A percentile compares a stretch with the other conserved stretches of the same genome.
These are phyloP conservation scores for Vigna nakashimae DNA, from an alignment of 306 rosid species.

Conservation along the genomic window DNA sequence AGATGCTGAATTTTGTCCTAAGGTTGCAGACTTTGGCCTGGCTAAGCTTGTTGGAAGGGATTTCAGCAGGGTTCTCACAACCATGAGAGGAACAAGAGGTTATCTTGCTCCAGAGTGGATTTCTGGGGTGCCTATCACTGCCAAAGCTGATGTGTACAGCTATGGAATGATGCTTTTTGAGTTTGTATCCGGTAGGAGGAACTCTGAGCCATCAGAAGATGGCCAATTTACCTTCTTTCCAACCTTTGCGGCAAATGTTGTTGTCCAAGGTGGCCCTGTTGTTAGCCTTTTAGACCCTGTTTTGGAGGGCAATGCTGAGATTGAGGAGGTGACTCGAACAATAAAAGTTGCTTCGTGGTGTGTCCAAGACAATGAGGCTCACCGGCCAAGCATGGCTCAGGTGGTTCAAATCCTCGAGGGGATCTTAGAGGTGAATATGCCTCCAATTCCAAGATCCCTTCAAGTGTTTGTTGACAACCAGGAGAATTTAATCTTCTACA, in stretches of 20 bases:
- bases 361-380: conserved; percentile 60
- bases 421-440: conserved; percentile 45
- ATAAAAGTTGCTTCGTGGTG: conserved; percentile 66
- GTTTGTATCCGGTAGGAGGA: conserved; percentile 58
- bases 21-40: conserved; percentile 69
- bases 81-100: conserved; percentile 76
- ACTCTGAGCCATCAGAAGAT: conserved; percentile 52
- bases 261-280: conserved; percentile 42
- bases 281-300: conserved; percentile 45
- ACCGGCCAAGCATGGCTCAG: conserved; percentile 61
- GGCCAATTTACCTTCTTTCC: conserved; percentile 48
- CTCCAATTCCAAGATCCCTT: conserved; percentile 52
- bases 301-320: conserved; percentile 49
- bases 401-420: conserved; percentile 66
- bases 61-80: conserved; percentile 61
- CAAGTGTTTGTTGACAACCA: conserved; percentile 49
- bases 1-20: conserved; percentile 46
- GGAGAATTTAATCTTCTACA: conserved; percentile 50
- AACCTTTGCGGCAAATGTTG: conserved; percentile 42
- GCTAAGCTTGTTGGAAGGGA: conserved; percentile 65
- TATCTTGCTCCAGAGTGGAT: conserved; percentile 82
- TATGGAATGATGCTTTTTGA: conserved; percentile 69
- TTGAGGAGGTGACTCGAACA: conserved; percentile 46
- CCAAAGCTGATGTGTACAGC: conserved; percentile 63
- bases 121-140: conserved; percentile 54